phyloP scores from a whole-genome alignment of 805 yeast genomes.

The Saccharomycopsis selenospora region DNA sequence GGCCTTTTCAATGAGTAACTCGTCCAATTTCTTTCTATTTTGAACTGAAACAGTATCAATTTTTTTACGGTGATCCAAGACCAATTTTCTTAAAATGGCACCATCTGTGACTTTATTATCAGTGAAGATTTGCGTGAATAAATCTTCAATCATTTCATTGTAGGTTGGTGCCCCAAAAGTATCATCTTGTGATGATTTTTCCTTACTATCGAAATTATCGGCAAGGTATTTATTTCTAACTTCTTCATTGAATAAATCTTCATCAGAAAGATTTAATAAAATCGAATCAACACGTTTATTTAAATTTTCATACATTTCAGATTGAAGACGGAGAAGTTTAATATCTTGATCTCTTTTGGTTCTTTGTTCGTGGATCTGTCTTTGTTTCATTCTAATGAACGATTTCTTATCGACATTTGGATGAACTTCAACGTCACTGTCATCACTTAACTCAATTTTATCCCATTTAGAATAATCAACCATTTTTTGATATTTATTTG shows the following conservation, averaged over 20 bases:
- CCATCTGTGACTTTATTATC: slow-evolving; percentile 45
- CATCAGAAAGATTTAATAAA: slow-evolving; percentile 35
- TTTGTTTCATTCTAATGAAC: slow-evolving; percentile 92
- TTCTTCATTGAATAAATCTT: slow-evolving; percentile 26
- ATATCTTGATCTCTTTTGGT: slow-evolving; percentile 73
- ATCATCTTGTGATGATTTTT: slow-evolving; percentile 45
- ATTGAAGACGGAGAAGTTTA: slow-evolving; percentile 64
- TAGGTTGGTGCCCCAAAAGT: slow-evolving; percentile 44
- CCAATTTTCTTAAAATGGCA: slow-evolving; percentile 35
- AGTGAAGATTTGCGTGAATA: slow-evolving; percentile 66
- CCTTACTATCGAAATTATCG: slow-evolving; percentile 47
- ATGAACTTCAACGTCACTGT: slow-evolving; percentile 94
- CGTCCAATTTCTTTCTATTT: slow-evolving; percentile 59
- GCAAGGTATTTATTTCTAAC: slow-evolving; percentile 38
- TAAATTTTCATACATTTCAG: slow-evolving; percentile 71
- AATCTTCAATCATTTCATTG: slow-evolving; percentile 88
- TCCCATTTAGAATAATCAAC: slow-evolving; percentile 98
- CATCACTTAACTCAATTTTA: slow-evolving; percentile 90
- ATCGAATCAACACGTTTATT: slow-evolving; percentile 66
- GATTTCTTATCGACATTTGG: slow-evolving; percentile 95
- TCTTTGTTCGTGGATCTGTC: slow-evolving; percentile 93
- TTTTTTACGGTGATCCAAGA: slow-evolving; percentile 58
- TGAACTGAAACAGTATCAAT: slow-evolving; percentile 59
- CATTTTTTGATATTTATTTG: slow-evolving; percentile 4
- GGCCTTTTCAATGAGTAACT: slow-evolving; percentile 62